These are phyloP conservation scores for Tulasnella sp. DNA, from an alignment of 768 basidiomycete genomes.

Conservation along the genomic window DNA sequence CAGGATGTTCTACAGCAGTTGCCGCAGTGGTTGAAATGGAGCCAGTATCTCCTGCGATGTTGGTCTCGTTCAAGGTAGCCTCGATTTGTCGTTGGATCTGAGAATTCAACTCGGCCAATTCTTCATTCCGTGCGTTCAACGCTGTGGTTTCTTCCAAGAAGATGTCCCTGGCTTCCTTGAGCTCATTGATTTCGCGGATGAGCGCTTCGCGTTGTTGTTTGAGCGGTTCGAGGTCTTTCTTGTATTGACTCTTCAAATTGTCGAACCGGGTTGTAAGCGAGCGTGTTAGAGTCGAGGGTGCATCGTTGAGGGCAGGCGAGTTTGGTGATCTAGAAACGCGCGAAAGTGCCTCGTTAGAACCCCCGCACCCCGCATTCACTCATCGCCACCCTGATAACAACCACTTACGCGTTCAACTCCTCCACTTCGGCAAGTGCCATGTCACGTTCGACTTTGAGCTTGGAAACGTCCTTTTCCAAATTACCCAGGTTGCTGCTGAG, in stretches of 20 bases:
- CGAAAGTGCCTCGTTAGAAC: constrained; percentile 16
- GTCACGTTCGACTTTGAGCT: constrained; percentile 86
- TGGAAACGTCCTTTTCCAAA: constrained; percentile 84
- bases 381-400: background rate
- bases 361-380: constrained; percentile 5
- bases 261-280: constrained; percentile 86
- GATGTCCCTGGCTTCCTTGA: constrained; percentile 81
- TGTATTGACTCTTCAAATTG: constrained; percentile 83
- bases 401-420: constrained; percentile 72
- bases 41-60: constrained; percentile 42
- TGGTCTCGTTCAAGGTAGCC: constrained; percentile 23
- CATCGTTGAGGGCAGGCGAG: background rate
- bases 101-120: constrained; percentile 83
- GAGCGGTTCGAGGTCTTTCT: constrained; percentile 82
- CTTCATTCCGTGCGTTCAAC: constrained; percentile 89
- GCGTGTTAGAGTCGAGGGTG: constrained; percentile 50
- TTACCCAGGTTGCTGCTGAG: constrained; percentile 72
- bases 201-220: constrained; percentile 80
- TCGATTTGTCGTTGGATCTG: constrained; percentile 84
- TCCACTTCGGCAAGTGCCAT: constrained; percentile 92
- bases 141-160: constrained; percentile 91
- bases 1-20: background rate
- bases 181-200: constrained; percentile 78
- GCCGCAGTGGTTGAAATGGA: background rate
- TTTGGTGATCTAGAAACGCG: constrained; percentile 11